Conservation (phyloP, 1,284 basidiomycete genomes). For the Heterobasidion occidentale region DNA sequence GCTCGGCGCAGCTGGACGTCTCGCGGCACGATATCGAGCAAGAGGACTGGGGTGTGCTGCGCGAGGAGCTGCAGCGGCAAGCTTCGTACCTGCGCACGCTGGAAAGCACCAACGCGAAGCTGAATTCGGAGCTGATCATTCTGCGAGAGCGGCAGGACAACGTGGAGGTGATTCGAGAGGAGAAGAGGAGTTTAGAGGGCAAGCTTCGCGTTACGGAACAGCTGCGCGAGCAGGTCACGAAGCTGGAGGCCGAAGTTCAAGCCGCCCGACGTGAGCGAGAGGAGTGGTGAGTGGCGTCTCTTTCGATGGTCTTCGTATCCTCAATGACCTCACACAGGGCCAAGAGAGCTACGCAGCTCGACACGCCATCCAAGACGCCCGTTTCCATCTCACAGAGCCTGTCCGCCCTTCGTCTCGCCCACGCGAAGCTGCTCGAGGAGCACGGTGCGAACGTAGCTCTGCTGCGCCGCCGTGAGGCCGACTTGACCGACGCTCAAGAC, state of each 20-base stretch:
- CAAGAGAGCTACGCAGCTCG: constrained; percentile 22
- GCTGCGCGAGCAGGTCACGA: constrained; percentile 47
- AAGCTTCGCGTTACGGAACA: constrained; percentile 47
- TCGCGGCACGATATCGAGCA: constrained; percentile 27
- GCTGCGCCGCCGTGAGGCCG: constrained; percentile 41
- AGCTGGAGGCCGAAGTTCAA: constrained; percentile 56
- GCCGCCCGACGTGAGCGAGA: constrained; percentile 47
- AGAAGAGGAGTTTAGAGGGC: constrained; percentile 59
- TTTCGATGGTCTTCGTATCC: background rate
- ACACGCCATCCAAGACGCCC: constrained; percentile 36
- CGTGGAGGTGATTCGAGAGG: constrained; percentile 66
- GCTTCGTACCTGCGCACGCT: constrained; percentile 51
- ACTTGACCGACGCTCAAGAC: constrained; percentile 32
- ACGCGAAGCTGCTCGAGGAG: constrained; percentile 57
- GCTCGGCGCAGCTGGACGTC: constrained; percentile 17
- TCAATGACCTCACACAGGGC: constrained; percentile 24
- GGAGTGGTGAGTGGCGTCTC: constrained; percentile 32
- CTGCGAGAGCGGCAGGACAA: constrained; percentile 50
- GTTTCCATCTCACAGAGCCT: constrained; percentile 47
- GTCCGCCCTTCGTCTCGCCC: constrained; percentile 46
- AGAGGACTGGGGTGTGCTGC: constrained; percentile 45
- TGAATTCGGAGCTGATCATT: constrained; percentile 44
- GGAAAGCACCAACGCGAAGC: constrained; percentile 54
- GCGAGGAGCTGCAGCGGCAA: constrained; percentile 58
- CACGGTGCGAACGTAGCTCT: constrained; percentile 47